These are phyloP conservation scores for Golovinomyces cichoracearum DNA, from an alignment of 2,329 filamentous ascomycete species.

Conservation along the genomic window DNA sequence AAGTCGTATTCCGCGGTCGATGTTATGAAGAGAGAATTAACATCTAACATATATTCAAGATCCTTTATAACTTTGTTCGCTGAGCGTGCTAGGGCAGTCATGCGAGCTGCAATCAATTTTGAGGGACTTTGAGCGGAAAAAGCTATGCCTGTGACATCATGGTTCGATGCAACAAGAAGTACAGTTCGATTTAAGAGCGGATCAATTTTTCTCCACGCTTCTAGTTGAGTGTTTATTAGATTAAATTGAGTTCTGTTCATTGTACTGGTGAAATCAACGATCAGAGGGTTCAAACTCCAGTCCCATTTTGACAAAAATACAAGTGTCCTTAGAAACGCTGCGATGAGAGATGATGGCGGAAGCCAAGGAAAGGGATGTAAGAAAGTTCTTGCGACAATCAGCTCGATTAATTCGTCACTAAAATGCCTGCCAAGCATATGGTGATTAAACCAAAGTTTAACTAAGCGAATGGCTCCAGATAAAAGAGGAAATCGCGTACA, in stretches of 20 bases:
- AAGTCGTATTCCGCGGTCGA: constrained; percentile 62
- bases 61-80: constrained; percentile 36
- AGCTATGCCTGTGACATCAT: constrained; percentile 50
- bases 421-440: constrained; percentile 62
- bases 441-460: constrained; percentile 69
- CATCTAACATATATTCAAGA: constrained; percentile 26
- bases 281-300: constrained; percentile 60
- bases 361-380: constrained; percentile 59
- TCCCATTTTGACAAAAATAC: constrained; percentile 69
- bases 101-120: constrained; percentile 59
- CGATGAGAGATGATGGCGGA: constrained; percentile 46
- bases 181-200: constrained; percentile 64
- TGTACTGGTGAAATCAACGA: constrained; percentile 47
- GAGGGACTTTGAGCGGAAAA: constrained; percentile 55
- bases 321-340: constrained; percentile 60
- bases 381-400: constrained; percentile 56
- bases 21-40: constrained; percentile 41
- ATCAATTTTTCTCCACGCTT: constrained; percentile 69
- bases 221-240: constrained; percentile 42
- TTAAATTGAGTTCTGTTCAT: constrained; percentile 35
- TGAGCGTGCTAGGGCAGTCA: constrained; percentile 58
- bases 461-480: constrained; percentile 56
- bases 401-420: constrained; percentile 56
- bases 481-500: constrained; percentile 58
- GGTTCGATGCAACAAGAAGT: constrained; percentile 55